Conservation (phyloP, 2,329 filamentous ascomycete genomes). For the Epichloe typhina region DNA sequence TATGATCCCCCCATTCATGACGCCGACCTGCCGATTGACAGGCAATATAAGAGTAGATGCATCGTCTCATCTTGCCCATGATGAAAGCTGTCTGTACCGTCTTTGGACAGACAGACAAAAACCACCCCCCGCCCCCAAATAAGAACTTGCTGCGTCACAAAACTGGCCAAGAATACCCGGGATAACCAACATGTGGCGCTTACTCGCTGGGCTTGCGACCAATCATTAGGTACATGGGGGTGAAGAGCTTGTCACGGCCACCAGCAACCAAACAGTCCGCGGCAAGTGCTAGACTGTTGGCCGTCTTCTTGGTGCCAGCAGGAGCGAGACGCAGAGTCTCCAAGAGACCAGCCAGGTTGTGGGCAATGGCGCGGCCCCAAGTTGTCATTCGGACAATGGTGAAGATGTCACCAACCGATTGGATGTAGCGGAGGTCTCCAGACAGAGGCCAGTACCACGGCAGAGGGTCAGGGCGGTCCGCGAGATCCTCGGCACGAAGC, state of each 20-base stretch:
- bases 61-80: background rate
- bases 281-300: constrained; percentile 70
- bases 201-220: constrained; percentile 58
- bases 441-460: constrained; percentile 94
- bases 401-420: constrained; percentile 64
- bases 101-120: background rate
- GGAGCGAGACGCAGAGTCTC: constrained; percentile 68
- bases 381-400: constrained; percentile 85
- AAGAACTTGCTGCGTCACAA: background rate
- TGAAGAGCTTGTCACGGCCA: constrained; percentile 83
- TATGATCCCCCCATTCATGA: background rate
- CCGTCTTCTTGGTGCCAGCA: constrained; percentile 83
- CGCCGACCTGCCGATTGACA: constrained; percentile 2
- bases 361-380: constrained; percentile 60
- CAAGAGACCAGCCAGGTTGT: constrained; percentile 62
- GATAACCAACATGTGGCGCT: background rate
- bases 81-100: background rate
- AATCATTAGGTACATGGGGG: constrained; percentile 96
- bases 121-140: background rate
- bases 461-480: constrained; percentile 57
- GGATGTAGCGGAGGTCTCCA: constrained; percentile 73
- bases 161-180: background rate
- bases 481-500: constrained; percentile 74
- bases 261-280: constrained; percentile 80
- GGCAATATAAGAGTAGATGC: background rate